Percentiles rank a stretch among this genome's conserved stretches.
These are phyloP conservation scores for Poterioochromonas sp. DNA, from an alignment of 352 stramenopile genomes.

Conservation along the genomic window DNA sequence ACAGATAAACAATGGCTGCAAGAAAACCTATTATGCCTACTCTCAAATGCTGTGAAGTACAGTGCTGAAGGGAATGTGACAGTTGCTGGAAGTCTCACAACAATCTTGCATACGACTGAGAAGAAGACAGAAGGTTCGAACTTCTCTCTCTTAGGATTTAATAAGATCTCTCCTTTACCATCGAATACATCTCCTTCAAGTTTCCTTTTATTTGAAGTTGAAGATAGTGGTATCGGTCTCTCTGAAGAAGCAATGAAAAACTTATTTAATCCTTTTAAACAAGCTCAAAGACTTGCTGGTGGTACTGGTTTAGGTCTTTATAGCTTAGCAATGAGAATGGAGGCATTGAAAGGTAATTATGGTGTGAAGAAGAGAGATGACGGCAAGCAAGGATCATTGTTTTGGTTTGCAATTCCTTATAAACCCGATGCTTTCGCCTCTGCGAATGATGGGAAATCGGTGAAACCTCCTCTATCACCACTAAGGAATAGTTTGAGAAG, in stretches of 20 bases:
- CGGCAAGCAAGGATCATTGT: not conserved
- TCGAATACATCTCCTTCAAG: too few species aligned
- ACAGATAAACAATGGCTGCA: not conserved
- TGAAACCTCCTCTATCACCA: too few species aligned
- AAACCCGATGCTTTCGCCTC: not conserved
- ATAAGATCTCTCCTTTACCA: too few species aligned
- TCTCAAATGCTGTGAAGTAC: too few species aligned
- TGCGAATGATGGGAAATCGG: too few species aligned
- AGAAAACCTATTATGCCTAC: too few species aligned
- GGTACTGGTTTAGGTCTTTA: not conserved
- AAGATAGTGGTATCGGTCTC: not conserved
- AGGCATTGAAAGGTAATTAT: not conserved
- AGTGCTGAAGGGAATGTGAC: too few species aligned
- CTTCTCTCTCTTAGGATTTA: too few species aligned
- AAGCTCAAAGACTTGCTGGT: not conserved
- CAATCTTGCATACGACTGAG: too few species aligned
- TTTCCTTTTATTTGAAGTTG: too few species aligned
- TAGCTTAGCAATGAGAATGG: not conserved
- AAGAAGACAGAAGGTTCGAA: too few species aligned
- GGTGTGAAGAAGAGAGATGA: not conserved
- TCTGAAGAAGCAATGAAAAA: not conserved
- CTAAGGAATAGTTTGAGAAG: too few species aligned
- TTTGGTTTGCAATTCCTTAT: conserved; percentile 22
- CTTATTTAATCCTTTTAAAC: not conserved
- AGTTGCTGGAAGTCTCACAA: not conserved